Conservation (phyloP, 176 grass and related monocot species). For the Oryza coarctata region DNA sequence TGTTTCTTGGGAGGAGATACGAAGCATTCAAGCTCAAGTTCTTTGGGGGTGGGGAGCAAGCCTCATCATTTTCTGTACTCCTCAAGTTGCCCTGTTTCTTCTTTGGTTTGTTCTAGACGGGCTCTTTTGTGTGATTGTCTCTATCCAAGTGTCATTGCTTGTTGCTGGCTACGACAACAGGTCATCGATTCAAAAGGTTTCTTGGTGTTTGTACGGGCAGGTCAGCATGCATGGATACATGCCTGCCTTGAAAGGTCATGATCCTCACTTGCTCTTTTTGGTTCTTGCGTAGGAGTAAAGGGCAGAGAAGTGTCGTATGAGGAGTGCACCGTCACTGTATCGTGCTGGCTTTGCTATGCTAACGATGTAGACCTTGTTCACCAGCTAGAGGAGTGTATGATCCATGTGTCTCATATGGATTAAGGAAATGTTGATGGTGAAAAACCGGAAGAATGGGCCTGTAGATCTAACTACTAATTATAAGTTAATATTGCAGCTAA, state of each 20-base stretch:
- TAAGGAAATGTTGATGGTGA: no score
- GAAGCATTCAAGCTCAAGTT: not conserved
- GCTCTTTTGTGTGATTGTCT: not conserved
- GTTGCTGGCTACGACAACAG: not conserved
- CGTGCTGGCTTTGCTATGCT: no score
- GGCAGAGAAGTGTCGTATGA: not conserved
- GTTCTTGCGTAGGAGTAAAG: not conserved
- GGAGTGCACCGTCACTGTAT: not conserved
- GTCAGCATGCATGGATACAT: not conserved
- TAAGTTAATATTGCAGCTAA: no score
- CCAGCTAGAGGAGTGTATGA: no score
- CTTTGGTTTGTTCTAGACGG: not conserved
- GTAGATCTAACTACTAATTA: no score
- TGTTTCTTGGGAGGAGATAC: not conserved
- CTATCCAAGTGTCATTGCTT: not conserved
- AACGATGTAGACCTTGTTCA: no score
- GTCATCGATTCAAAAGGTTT: not conserved
- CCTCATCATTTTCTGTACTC: constrained; percentile 5
- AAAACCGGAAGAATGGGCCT: no score
- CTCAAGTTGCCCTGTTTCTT: not conserved
- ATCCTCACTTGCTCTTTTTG: not conserved
- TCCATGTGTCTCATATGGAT: no score
- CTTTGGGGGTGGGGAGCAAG: constrained; percentile 1
- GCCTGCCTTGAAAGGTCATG: not conserved
- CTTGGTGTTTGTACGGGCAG: not conserved